Percentiles rank a stretch among this genome's conserved stretches.
Conservation (phyloP, 1,284 basidiomycete genomes). For the Austroboletus novae-zelandiae region DNA sequence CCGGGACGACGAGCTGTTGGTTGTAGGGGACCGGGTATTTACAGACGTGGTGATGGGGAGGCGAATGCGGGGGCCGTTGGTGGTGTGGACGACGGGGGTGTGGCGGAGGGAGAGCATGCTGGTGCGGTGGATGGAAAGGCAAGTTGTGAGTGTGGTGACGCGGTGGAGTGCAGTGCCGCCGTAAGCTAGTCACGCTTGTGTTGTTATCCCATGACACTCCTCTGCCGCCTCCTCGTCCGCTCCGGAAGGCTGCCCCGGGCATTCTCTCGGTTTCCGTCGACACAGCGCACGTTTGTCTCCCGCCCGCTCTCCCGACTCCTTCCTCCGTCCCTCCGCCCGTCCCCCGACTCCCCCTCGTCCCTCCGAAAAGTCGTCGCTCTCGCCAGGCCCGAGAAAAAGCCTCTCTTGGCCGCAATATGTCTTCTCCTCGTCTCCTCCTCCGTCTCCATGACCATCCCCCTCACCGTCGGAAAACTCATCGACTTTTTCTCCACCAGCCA, state of each 20-base stretch:
- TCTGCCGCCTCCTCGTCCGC: too few species aligned
- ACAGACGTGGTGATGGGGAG: slow-evolving; percentile 90
- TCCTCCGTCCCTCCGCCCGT: slow-evolving; percentile 33
- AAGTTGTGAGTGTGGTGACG: slow-evolving; percentile 37
- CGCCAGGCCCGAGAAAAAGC: slow-evolving; percentile 76
- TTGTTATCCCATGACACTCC: too few species aligned
- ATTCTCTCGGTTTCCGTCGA: too few species aligned
- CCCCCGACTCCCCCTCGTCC: slow-evolving; percentile 48
- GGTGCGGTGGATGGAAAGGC: slow-evolving; percentile 58
- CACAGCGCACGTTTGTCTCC: too few species aligned
- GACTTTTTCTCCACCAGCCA: slow-evolving; percentile 81
- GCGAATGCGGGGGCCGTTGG: slow-evolving; percentile 65
- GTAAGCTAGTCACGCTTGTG: too few species aligned
- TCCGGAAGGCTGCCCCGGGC: too few species aligned
- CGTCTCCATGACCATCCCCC: slow-evolving; percentile 89
- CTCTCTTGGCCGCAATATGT: slow-evolving; percentile 69
- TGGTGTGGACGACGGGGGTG: slow-evolving; percentile 66
- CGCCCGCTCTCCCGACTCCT: slow-evolving; percentile 38
- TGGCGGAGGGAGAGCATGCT: slow-evolving; percentile 62
- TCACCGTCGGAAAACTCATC: slow-evolving; percentile 89
- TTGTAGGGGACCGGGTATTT: slow-evolving; percentile 89
- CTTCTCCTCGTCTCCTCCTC: slow-evolving; percentile 66
- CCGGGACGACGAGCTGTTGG: slow-evolving; percentile 60
- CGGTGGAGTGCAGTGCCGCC: slow-evolving; percentile 3
- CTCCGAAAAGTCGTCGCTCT: slow-evolving; percentile 74